Conservation (phyloP, 192 early-diverging fungal species). For the Coemansia guatemalensis region DNA sequence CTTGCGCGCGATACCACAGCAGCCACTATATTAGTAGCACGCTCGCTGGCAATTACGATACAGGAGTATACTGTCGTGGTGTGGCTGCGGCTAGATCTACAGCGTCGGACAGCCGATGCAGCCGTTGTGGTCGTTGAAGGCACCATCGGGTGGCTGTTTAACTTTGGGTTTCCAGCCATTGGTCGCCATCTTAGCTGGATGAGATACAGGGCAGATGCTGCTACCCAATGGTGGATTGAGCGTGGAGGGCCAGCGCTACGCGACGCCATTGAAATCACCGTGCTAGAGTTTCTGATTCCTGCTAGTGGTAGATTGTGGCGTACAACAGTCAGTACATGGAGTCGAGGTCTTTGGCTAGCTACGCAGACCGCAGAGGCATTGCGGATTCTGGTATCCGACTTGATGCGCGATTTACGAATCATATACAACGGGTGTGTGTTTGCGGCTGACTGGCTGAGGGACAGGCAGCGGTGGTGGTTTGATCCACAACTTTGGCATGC, state of each 20-base stretch:
- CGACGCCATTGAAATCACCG: conserved; percentile 20
- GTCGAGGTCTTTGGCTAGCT: conserved; percentile 22
- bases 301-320: background rate
- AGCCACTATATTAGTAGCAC: background rate
- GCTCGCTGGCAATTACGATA: background rate
- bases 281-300: conserved; percentile 24
- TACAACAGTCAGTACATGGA: background rate
- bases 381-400: conserved; percentile 17
- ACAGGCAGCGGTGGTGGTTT: conserved; percentile 32
- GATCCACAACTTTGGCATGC: background rate
- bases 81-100: conserved; percentile 14
- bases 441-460: conserved; percentile 8
- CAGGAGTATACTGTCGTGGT: background rate
- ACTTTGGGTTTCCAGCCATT: conserved; percentile 18
- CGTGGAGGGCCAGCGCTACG: conserved; percentile 21
- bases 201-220: background rate
- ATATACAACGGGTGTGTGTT: conserved; percentile 2
- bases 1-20: background rate
- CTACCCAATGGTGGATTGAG: conserved; percentile 31
- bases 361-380: conserved; percentile 13
- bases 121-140: conserved; percentile 23
- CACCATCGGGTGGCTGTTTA: conserved; percentile 37
- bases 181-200: background rate
- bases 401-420: conserved; percentile 16
- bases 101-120: conserved; percentile 8